Evolutionary conservation across 2,329 filamentous ascomycete species (phyloP).

Genomic region (Helminthosporium solani): DNA sequence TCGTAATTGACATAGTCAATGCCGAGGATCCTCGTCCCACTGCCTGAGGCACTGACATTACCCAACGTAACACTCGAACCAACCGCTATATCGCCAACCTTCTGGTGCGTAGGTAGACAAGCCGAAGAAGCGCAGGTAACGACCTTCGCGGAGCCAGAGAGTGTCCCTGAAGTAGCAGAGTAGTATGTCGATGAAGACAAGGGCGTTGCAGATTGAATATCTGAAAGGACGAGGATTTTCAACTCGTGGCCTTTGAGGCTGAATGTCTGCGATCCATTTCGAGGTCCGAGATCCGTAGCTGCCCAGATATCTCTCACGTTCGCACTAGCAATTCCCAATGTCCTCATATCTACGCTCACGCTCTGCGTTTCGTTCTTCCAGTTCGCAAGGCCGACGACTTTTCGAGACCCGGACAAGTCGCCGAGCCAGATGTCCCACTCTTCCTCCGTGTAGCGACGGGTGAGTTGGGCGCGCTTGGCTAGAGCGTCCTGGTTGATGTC

Average conservation of each 20-base stretch:
- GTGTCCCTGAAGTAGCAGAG: slow-evolving; percentile 31
- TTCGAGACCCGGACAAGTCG: slow-evolving; percentile 36
- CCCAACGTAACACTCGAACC: slow-evolving; percentile 29
- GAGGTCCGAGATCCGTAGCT: slow-evolving; percentile 20
- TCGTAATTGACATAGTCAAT: slow-evolving; percentile 48
- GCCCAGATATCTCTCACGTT: slow-evolving; percentile 42
- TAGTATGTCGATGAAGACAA: slow-evolving; percentile 28
- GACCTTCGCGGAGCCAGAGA: slow-evolving; percentile 31
- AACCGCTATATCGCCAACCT: slow-evolving; percentile 35
- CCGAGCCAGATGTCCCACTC: slow-evolving; percentile 44
- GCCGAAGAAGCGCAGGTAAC: slow-evolving; percentile 24
- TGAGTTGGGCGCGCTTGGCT: slow-evolving; percentile 53
- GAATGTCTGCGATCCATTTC: slow-evolving; percentile 17
- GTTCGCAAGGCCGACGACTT: slow-evolving; percentile 42
- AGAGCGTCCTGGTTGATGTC: slow-evolving; percentile 60
- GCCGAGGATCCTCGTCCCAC: slow-evolving; percentile 35
- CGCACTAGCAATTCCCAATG: slow-evolving; percentile 37
- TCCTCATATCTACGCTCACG: slow-evolving; percentile 33
- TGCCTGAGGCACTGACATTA: slow-evolving; percentile 23
- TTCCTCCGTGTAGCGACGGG: slow-evolving; percentile 43
- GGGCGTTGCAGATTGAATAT: slow-evolving; percentile 22
- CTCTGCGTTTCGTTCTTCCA: slow-evolving; percentile 37
- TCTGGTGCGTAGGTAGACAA: slow-evolving; percentile 34
- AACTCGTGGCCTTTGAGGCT: slow-evolving; percentile 27
- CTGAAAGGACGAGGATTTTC: slow-evolving; percentile 39